Conservation (phyloP, 345 rosid genomes). For the Gynandropsis gynandra region DNA sequence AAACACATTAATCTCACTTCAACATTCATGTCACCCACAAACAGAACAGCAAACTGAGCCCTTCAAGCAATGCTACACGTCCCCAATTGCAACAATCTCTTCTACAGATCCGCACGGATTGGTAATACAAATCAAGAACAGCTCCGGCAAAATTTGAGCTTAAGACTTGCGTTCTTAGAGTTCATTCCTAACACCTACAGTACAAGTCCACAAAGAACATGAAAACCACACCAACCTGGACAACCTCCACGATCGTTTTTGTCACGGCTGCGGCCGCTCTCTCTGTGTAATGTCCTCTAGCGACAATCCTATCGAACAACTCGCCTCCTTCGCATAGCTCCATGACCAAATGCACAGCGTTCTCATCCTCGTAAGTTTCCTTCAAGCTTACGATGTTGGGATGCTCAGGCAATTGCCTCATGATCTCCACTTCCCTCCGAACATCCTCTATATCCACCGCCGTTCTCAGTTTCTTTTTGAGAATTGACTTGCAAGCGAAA, state of each 20-base stretch:
- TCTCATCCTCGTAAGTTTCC: conserved; percentile 78
- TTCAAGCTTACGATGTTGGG: conserved; percentile 63
- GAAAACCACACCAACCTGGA: conserved; percentile 45
- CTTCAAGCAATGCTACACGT: conserved; percentile 2
- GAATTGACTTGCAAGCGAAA: conserved; percentile 77
- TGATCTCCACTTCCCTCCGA: conserved; percentile 85
- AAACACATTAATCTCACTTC: conserved; percentile 13
- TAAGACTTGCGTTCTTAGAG: no score
- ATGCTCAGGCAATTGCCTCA: conserved; percentile 72
- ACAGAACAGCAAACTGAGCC: neutral
- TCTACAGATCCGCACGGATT: no score
- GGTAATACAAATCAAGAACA: no score
- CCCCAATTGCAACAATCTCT: no score
- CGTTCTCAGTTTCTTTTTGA: conserved; percentile 84
- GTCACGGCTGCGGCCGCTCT: conserved; percentile 78
- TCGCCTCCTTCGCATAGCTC: conserved; percentile 94
- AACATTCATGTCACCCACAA: neutral
- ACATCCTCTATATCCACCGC: conserved; percentile 83
- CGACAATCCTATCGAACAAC: conserved; percentile 83
- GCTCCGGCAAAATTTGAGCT: no score
- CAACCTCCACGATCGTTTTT: conserved; percentile 73
- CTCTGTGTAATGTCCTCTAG: conserved; percentile 93
- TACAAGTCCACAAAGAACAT: neutral
- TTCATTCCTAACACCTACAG: no score
- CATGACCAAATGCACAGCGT: conserved; percentile 93